Percentiles rank a stretch among this genome's conserved stretches.
phyloP scores from a whole-genome alignment of 2,329 filamentous ascomycete genomes.

The Didymella pinodella region DNA sequence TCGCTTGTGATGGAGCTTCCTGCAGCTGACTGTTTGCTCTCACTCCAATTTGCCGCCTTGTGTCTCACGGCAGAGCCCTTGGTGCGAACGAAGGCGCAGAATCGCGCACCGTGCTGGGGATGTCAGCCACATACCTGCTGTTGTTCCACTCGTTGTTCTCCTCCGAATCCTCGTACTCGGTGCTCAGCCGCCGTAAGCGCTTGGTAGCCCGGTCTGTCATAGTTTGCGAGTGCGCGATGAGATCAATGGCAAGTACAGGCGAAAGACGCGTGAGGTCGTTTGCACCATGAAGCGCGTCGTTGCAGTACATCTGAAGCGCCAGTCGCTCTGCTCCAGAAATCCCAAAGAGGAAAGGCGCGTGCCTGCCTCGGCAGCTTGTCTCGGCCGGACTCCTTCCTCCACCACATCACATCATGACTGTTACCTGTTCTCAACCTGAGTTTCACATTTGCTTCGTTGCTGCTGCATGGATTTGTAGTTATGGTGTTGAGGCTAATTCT shows the following conservation, averaged over 20 bases:
- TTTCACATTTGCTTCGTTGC: neutral
- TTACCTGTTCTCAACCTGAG: too few species aligned
- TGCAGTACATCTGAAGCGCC: constrained; percentile 14
- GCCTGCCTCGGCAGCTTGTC: constrained; percentile 16
- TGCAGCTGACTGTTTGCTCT: constrained; percentile 22
- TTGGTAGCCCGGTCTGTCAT: constrained; percentile 49
- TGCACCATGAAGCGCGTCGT: constrained; percentile 8
- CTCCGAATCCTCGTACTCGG: constrained; percentile 49
- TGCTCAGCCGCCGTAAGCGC: constrained; percentile 52
- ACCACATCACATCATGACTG: neutral
- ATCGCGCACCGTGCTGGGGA: constrained; percentile 26
- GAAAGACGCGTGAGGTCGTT: constrained; percentile 5
- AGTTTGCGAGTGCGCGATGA: neutral
- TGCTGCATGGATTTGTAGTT: too few species aligned
- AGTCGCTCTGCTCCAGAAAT: constrained; percentile 15
- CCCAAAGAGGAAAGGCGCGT: constrained; percentile 19
- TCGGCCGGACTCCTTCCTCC: neutral
- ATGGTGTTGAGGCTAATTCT: too few species aligned
- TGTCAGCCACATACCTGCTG: constrained; percentile 46
- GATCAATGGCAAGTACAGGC: neutral
- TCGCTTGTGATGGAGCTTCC: constrained; percentile 15
- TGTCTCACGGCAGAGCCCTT: constrained; percentile 30
- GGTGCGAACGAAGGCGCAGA: constrained; percentile 27
- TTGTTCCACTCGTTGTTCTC: constrained; percentile 34
- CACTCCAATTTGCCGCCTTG: constrained; percentile 19